Base-by-base conservation (phyloP, 345 rosid species). In the Rhodomyrtus tomentosa region DNA sequence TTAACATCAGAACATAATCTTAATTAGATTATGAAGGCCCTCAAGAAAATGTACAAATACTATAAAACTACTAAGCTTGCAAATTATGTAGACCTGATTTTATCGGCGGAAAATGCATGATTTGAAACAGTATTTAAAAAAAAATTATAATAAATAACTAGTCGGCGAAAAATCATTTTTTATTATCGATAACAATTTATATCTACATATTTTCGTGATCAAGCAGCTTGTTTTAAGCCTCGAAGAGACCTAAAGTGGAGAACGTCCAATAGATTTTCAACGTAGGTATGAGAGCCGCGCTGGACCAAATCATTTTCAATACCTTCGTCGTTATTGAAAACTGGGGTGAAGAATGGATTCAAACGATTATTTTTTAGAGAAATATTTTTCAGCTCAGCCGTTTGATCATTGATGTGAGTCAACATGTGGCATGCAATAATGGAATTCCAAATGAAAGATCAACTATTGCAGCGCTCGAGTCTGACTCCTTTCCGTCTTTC, bases 61-160 rank as follows among this genome's bases (percentile, higher is more conserved):
- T 2, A 2, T 15, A n/a, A 56, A 0, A 0, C 68, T 11, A 12
- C 32, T n/a, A n/a, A 56, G 12, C 68, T 16, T n/a, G 0, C 4
- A 56, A 5, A 56, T 56, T 58, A 58, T 14, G 8, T 14, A 0
- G 5, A 16, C 36, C 27, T 0, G 2, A 0, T 14, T 27, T 8
- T 4, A 13, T 58, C 14, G 0, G 2, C 4, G 7, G 0, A 32
- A 58, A 27, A 58, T 0, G 2, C 6, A 58, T 27, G 9, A 27
- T 27, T 58, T 13, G 27, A 13, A 58, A 58, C 6, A 5, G 0
- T 5, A 13, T 2, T 5, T 58, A 10, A 10, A 8, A 49, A 27
- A 27, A 59, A 27, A 13, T 14, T 20, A 14, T 14, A 3, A 27
- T 24, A 27, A 59, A 27, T 24, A 27, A 59, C 6, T 14, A 27